Base-by-base conservation (phyloP, 2,329 filamentous ascomycete species). In the Graphilbum fragrans region DNA sequence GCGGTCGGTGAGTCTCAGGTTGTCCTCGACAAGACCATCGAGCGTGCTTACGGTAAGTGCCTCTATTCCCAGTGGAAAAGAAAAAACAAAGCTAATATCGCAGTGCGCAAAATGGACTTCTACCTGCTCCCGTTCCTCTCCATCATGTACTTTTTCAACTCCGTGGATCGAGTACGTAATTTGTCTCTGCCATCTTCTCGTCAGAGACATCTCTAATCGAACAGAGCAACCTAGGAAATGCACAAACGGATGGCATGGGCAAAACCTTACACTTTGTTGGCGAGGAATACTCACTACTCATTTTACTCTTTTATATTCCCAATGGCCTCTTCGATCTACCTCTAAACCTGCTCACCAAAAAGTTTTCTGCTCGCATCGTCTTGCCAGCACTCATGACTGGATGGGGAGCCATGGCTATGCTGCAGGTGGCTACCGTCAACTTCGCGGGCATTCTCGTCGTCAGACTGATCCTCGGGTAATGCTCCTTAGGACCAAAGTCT, bases 291-390 rank as follows among this genome's bases (percentile, higher is more conserved):
- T 85, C 84, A 54, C 68, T 77, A 22, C 70, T 85, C 37, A 58
- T 86, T 29, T 71, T 69, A 39, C 77, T 85, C 43, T 86, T 86
- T 62, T 86, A 81, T 56, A 65, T 85, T 7, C 82, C 82, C 0
- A 86, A 82, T 54, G 80, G 85, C 29, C 53, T 86, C 3, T 81
- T 77, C 41, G 80, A 78, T 2, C 79, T 78, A 0, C 74, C 77
- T 2, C 58, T 84, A 16, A 60, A 62, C 39, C 79, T 86, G 61
- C 53, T 82, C 5, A 80, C 80, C 41, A 86, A 83, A 61, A 77
- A 72, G 45, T 81, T 69, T 52, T 78, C 79, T 0, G 75, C 80
- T 0, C 67, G 73, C 42, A 64, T 70, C 17, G 75, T 81, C 10
- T 61, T 86, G 9, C 78, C 80, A 0, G 39, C 57, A 35, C 40